Conservation (phyloP, 306 rosid genomes). For the Quercus aquifolioides region DNA sequence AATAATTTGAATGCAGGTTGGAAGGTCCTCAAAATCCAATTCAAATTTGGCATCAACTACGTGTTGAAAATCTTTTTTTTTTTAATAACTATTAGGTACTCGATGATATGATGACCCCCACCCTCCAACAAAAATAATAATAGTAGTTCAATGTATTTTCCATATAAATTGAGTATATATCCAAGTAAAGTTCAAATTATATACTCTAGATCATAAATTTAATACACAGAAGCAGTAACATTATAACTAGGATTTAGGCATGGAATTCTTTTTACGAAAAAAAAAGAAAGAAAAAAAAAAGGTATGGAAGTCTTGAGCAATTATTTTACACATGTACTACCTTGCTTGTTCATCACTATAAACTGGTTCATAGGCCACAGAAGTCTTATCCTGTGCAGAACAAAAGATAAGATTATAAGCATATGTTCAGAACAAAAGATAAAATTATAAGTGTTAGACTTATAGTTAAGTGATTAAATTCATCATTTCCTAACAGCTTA, state of each 20-base stretch:
- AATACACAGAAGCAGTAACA: neutral
- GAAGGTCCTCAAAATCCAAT: too few relatives aligned
- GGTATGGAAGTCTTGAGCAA: neutral
- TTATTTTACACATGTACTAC: conserved; percentile 18
- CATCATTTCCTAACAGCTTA: too few relatives aligned
- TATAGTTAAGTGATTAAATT: too few relatives aligned
- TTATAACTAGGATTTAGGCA: too few relatives aligned
- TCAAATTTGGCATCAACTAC: too few relatives aligned
- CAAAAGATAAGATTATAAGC: neutral
- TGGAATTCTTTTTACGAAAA: neutral
- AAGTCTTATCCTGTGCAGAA: conserved; percentile 37
- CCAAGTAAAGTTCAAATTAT: neutral
- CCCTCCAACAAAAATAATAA: neutral
- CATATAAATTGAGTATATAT: neutral
- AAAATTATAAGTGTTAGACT: too few relatives aligned
- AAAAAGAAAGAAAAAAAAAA: too few relatives aligned
- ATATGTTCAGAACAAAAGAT: neutral
- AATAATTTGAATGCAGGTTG: too few relatives aligned
- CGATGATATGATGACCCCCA: neutral
- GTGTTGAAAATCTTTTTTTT: neutral
- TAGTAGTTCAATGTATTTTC: neutral
- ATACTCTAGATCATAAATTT: neutral
- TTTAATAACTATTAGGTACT: neutral
- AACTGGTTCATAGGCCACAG: conserved; percentile 38
- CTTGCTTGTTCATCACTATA: conserved; percentile 52